These are phyloP conservation scores for Botrytis elliptica DNA, from an alignment of 2,329 filamentous ascomycete species.

Conservation along the genomic window DNA sequence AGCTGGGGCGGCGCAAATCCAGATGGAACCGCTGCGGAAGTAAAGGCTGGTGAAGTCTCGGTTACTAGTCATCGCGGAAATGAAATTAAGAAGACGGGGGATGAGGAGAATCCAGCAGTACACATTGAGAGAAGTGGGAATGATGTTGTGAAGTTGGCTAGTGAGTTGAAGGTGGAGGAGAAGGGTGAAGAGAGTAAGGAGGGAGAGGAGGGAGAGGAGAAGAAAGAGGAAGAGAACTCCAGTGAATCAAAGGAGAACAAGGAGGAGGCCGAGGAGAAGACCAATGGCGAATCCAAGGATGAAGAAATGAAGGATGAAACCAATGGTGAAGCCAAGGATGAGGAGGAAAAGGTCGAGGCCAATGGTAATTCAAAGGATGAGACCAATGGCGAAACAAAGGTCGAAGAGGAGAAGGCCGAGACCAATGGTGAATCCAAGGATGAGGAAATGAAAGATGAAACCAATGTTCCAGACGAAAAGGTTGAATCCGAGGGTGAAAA, in stretches of 20 bases:
- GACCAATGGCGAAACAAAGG: slow-evolving; percentile 26
- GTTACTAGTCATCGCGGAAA: slow-evolving; percentile 63
- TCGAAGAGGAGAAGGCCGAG: slow-evolving; percentile 25
- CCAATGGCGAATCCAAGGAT: slow-evolving; percentile 23
- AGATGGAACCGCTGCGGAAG: slow-evolving; percentile 56
- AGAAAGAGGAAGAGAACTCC: background rate
- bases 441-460: slow-evolving; percentile 25
- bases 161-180: slow-evolving; percentile 53
- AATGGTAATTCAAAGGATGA: slow-evolving; percentile 21
- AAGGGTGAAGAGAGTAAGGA: slow-evolving; percentile 28
- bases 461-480: slow-evolving; percentile 25
- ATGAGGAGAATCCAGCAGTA: slow-evolving; percentile 59
- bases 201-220: slow-evolving; percentile 41
- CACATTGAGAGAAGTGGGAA: slow-evolving; percentile 58
- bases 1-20: slow-evolving; percentile 57
- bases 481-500: slow-evolving; percentile 25
- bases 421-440: slow-evolving; percentile 27
- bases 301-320: slow-evolving; percentile 38
- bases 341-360: slow-evolving; percentile 28
- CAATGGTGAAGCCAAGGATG: slow-evolving; percentile 26
- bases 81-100: slow-evolving; percentile 62
- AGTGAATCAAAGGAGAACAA: background rate
- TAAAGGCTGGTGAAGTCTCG: slow-evolving; percentile 58
- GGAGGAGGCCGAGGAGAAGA: background rate
- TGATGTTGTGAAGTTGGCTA: slow-evolving; percentile 63